phyloP scores from a whole-genome alignment of 1,284 basidiomycete species.

The Trametes pubescens region DNA sequence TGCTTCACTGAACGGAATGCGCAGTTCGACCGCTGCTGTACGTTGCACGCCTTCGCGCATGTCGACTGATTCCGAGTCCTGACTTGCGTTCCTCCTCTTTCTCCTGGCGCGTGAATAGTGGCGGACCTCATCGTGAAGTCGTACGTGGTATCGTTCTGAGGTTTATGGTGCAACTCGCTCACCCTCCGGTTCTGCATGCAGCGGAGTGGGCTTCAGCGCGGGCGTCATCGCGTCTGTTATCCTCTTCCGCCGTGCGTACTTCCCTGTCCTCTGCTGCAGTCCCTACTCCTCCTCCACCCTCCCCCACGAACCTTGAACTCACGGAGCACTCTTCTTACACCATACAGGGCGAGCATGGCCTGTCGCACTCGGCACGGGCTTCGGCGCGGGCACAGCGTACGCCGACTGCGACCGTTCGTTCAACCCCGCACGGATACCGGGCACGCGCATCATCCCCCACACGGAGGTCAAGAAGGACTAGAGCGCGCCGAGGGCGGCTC shows the following conservation, averaged over 20 bases:
- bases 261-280: slow-evolving; percentile 3
- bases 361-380: slow-evolving; percentile 92
- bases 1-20: slow-evolving; percentile 8
- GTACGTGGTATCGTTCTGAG: slow-evolving; percentile 57
- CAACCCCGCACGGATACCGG: slow-evolving; percentile 93
- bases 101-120: slow-evolving; percentile 53
- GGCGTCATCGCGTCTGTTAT: slow-evolving; percentile 96
- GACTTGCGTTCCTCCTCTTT: slow-evolving; percentile 6
- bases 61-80: neutral
- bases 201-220: slow-evolving; percentile 93
- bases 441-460: slow-evolving; percentile 76
- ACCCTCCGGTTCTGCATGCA: slow-evolving; percentile 45
- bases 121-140: slow-evolving; percentile 83
- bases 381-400: slow-evolving; percentile 88
- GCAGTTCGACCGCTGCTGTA: slow-evolving; percentile 93
- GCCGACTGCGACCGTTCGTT: slow-evolving; percentile 97
- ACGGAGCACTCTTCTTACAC: neutral
- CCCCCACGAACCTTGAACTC: slow-evolving; percentile 3
- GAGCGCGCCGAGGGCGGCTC: slow-evolving; percentile 11
- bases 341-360: slow-evolving; percentile 93
- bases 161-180: too few relatives aligned
- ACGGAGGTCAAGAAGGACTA: slow-evolving; percentile 37
- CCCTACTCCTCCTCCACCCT: slow-evolving; percentile 1
- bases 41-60: slow-evolving; percentile 51
- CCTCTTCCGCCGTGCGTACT: slow-evolving; percentile 89